Percentiles rank a stretch among this genome's conserved stretches.
These are phyloP conservation scores for Termitomyces sp. DNA, from an alignment of 768 basidiomycete genomes.

Conservation along the genomic window DNA sequence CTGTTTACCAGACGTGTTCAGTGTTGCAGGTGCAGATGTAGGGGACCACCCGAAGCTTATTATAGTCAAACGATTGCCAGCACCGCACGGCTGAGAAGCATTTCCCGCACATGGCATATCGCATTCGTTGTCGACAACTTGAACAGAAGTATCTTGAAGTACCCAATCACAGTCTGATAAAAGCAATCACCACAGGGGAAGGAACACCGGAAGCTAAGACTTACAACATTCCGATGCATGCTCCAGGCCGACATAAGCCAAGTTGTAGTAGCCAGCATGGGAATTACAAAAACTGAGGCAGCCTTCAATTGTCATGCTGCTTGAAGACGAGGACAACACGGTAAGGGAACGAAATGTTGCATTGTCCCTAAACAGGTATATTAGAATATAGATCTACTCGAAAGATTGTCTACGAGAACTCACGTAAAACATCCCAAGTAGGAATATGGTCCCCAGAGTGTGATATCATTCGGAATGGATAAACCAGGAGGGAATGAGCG, in stretches of 20 bases:
- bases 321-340: background rate
- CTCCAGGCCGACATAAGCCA: constrained; percentile 9
- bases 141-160: constrained; percentile 7
- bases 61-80: constrained; percentile 4
- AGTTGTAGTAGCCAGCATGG: constrained; percentile 3
- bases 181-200: background rate
- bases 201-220: background rate
- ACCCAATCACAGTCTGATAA: constrained; percentile 8
- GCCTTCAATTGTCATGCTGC: constrained; percentile 3
- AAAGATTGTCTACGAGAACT: background rate
- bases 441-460: constrained; percentile 5
- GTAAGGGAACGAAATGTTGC: constrained; percentile 5
- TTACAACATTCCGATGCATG: constrained; percentile 6
- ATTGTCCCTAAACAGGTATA: background rate
- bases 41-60: constrained; percentile 1
- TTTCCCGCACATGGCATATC: constrained; percentile 9
- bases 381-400: background rate
- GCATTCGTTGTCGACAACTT: constrained; percentile 10
- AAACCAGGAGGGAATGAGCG: constrained; percentile 8
- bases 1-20: background rate
- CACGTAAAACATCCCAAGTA: constrained; percentile 12
- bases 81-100: constrained; percentile 8
- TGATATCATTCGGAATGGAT: constrained; percentile 11
- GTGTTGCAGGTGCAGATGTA: constrained; percentile 1
- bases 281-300: constrained; percentile 8